Percentiles rank a stretch among this genome's conserved stretches.
Conservation (phyloP, 768 basidiomycete genomes). For the Russula brevipes region DNA sequence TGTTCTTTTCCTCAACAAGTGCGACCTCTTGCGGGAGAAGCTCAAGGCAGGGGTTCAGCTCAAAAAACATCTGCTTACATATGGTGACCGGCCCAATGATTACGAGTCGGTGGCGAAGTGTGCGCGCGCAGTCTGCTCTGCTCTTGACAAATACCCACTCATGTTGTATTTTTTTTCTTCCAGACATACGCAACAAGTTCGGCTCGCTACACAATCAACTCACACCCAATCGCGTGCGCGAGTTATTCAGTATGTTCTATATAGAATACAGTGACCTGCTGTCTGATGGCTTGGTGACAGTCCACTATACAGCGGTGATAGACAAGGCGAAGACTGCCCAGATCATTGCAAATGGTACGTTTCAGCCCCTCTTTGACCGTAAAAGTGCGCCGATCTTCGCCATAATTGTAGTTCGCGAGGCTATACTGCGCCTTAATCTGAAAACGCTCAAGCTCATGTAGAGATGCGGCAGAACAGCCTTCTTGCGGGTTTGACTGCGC, state of each 20-base stretch:
- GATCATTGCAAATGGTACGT: conserved; percentile 68
- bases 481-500: no score
- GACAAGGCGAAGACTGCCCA: conserved; percentile 68
- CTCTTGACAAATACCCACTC: not conserved
- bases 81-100: conserved; percentile 74
- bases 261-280: not conserved
- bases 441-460: conserved; percentile 51
- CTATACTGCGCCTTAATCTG: conserved; percentile 63
- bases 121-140: conserved; percentile 32
- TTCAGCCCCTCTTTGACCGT: no score
- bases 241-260: conserved; percentile 56
- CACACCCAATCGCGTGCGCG: conserved; percentile 66
- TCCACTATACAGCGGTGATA: conserved; percentile 78
- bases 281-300: conserved; percentile 35
- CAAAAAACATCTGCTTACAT: conserved; percentile 61
- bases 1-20: conserved; percentile 78
- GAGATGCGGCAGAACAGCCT: not conserved
- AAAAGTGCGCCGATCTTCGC: not conserved
- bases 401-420: conserved; percentile 42
- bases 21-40: conserved; percentile 73
- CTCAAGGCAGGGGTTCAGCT: conserved; percentile 71
- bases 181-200: conserved; percentile 75
- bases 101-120: conserved; percentile 72
- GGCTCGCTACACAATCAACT: conserved; percentile 59
- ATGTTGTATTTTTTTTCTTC: not conserved